These are phyloP conservation scores for Diaporthe ilicicola DNA, from an alignment of 2,329 filamentous ascomycete genomes.

Conservation along the genomic window DNA sequence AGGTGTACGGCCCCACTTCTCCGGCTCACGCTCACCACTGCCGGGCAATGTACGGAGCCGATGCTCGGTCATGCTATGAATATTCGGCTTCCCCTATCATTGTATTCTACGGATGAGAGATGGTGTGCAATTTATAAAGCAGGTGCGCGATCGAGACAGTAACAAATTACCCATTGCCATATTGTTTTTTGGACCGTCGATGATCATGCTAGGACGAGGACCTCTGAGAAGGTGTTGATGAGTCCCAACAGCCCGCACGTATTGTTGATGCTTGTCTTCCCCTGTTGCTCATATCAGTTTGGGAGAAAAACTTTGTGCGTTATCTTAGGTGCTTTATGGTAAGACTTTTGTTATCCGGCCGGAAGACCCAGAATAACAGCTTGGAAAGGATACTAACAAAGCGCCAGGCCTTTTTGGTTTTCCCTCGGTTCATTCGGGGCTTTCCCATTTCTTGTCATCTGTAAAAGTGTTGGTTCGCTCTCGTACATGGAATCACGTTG, in stretches of 20 bases:
- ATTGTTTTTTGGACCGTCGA: too few relatives aligned
- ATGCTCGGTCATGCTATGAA: not conserved
- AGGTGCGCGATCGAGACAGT: not conserved
- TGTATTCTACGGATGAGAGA: not conserved
- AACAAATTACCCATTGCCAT: too few relatives aligned
- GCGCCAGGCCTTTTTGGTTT: not conserved
- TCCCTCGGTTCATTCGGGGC: too few relatives aligned
- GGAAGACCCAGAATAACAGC: too few relatives aligned
- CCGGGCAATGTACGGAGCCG: not conserved
- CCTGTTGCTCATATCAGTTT: not conserved
- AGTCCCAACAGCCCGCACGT: too few relatives aligned
- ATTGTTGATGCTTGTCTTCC: not conserved
- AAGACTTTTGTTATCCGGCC: not conserved
- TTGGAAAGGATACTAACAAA: too few relatives aligned
- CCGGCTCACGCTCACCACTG: not conserved
- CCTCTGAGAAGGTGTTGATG: not conserved
- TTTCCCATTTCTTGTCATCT: not conserved
- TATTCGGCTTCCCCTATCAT: not conserved
- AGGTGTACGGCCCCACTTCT: constrained; percentile 3
- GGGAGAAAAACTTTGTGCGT: too few relatives aligned
- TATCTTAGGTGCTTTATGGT: too few relatives aligned
- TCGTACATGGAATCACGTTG: not conserved
- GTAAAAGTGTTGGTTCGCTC: not conserved
- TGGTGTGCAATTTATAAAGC: not conserved
- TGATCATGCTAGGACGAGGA: not conserved